A percentile compares a stretch with the other conserved stretches of the same genome.
Evolutionary conservation across 2,329 filamentous ascomycete species (phyloP).

Genomic region (Pseudogymnoascus sp.): DNA sequence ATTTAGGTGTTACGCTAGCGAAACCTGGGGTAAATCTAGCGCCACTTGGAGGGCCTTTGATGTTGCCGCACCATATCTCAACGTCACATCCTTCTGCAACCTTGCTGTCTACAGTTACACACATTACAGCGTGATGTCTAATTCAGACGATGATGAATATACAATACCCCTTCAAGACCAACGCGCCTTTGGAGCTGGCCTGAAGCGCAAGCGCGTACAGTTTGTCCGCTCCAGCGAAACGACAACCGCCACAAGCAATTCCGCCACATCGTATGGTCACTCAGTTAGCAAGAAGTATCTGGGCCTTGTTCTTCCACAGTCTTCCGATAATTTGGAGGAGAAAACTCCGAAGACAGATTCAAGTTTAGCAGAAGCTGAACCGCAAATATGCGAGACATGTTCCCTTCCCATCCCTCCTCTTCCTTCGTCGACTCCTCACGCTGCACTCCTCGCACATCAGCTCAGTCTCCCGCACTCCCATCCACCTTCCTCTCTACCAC

Average conservation of each 20-base stretch:
- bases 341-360: neutral
- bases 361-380: conserved; percentile 9
- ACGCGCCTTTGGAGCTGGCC: conserved; percentile 53
- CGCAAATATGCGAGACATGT: conserved; percentile 47
- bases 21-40: conserved; percentile 8
- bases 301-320: conserved; percentile 48
- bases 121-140: neutral
- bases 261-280: conserved; percentile 19
- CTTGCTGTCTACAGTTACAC: neutral
- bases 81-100: neutral
- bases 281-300: conserved; percentile 51
- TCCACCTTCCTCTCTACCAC: conserved; percentile 64
- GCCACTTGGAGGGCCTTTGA: neutral
- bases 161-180: conserved; percentile 51
- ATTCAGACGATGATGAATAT: conserved; percentile 47
- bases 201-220: conserved; percentile 51
- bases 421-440: conserved; percentile 39
- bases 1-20: neutral
- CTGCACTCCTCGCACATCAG: conserved; percentile 62
- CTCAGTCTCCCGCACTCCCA: conserved; percentile 61
- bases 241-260: conserved; percentile 14
- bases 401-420: conserved; percentile 49
- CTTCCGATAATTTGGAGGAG: neutral
- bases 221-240: conserved; percentile 42
- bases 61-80: conserved; percentile 3